phyloP scores from a whole-genome alignment of 208 protist species.

The Angomonas ambiguus region DNA sequence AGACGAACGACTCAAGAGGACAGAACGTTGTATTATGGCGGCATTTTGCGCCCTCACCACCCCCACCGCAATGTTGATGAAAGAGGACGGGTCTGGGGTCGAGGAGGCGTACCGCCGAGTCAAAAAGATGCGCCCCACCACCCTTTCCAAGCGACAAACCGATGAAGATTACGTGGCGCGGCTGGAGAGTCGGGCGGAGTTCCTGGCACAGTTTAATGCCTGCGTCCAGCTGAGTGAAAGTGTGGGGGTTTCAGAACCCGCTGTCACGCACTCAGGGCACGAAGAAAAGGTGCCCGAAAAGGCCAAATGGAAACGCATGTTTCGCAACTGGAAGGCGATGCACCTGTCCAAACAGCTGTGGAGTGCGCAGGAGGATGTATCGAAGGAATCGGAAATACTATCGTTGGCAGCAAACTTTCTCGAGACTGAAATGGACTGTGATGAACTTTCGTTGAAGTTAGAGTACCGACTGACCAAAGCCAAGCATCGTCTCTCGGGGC shows the following conservation, averaged over 20 bases:
- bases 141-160: constrained; percentile 77
- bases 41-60: constrained; percentile 75
- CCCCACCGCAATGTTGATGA: constrained; percentile 44
- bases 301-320: constrained; percentile 73
- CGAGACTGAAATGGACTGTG: constrained; percentile 47
- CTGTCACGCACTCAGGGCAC: background rate
- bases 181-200: constrained; percentile 55
- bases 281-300: constrained; percentile 28
- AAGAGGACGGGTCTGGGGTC: constrained; percentile 35
- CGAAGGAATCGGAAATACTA: constrained; percentile 21
- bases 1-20: constrained; percentile 58
- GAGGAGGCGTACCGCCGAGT: constrained; percentile 52
- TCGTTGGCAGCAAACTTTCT: constrained; percentile 65
- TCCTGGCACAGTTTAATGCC: constrained; percentile 81
- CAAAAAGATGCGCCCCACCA: constrained; percentile 66
- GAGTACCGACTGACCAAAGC: constrained; percentile 51
- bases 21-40: constrained; percentile 81
- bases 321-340: constrained; percentile 80
- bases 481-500: constrained; percentile 63
- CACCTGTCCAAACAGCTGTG: constrained; percentile 66
- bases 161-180: constrained; percentile 40
- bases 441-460: constrained; percentile 49
- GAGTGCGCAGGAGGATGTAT: constrained; percentile 48
- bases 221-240: constrained; percentile 19
- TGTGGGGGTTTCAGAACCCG: background rate